A percentile compares a stretch with the other conserved stretches of the same genome.
Evolutionary conservation across 768 basidiomycete species (phyloP).

Genomic region (Pholiota molesta): DNA sequence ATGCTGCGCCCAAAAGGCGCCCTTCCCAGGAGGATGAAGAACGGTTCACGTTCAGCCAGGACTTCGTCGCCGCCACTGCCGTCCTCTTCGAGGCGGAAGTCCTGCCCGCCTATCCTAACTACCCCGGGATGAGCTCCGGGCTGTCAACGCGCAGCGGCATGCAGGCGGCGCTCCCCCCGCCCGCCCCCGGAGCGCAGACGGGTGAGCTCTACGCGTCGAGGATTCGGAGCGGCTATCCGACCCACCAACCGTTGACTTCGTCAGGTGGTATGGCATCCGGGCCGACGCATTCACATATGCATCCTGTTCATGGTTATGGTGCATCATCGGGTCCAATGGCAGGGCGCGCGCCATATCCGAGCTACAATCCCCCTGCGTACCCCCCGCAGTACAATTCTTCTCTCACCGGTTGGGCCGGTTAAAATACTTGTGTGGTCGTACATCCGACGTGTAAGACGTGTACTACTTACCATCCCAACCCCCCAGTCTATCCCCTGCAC

Average conservation of each 20-base stretch:
- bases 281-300: neutral
- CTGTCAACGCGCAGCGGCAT: slow-evolving; percentile 11
- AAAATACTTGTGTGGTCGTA: slow-evolving; percentile 18
- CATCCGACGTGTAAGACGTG: neutral
- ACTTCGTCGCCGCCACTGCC: slow-evolving; percentile 37
- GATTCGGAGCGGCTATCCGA: neutral
- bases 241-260: neutral
- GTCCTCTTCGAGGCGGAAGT: slow-evolving; percentile 37
- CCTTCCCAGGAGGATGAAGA: slow-evolving; percentile 31
- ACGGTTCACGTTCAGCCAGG: slow-evolving; percentile 37
- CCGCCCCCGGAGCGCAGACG: slow-evolving; percentile 17
- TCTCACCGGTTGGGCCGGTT: slow-evolving; percentile 52
- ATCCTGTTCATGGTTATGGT: neutral
- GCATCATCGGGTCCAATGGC: neutral
- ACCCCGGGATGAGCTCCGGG: slow-evolving; percentile 23
- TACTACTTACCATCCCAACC: neutral
- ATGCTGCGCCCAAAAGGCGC: neutral
- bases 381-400: slow-evolving; percentile 39
- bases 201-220: slow-evolving; percentile 29
- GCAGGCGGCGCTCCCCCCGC: slow-evolving; percentile 7
- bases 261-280: neutral
- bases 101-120: slow-evolving; percentile 36
- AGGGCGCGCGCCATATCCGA: neutral
- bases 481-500: neutral
- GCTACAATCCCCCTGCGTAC: slow-evolving; percentile 22